Evolutionary conservation across 768 basidiomycete genomes (phyloP).

Genomic region (Suillus tomentosus): DNA sequence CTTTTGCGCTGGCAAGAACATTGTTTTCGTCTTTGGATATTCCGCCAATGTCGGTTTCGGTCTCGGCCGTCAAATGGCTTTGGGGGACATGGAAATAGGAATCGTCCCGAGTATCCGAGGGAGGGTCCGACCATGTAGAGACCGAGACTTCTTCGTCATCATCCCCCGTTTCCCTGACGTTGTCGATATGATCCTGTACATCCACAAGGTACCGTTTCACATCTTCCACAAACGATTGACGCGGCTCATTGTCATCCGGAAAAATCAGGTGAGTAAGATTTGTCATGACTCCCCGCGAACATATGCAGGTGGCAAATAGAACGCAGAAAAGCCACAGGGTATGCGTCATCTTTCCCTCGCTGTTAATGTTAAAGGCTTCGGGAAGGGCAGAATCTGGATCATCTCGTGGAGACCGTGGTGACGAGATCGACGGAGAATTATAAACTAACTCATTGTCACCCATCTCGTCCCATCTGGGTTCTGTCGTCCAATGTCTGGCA

Average conservation of each 20-base stretch:
- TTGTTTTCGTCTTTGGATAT: slow-evolving; percentile 1
- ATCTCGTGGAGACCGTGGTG: background rate
- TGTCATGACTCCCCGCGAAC: background rate
- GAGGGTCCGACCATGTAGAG: background rate
- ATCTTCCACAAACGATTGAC: slow-evolving; percentile 1
- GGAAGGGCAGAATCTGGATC: background rate
- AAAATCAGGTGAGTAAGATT: slow-evolving; percentile 14
- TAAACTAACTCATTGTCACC: slow-evolving; percentile 3
- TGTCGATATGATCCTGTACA: slow-evolving; percentile 16
- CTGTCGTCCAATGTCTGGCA: background rate
- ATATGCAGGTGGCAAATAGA: slow-evolving; percentile 25
- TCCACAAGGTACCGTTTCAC: slow-evolving; percentile 14
- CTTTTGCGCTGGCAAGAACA: background rate
- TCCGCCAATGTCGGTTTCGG: slow-evolving; percentile 1
- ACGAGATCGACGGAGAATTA: background rate
- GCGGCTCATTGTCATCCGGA: background rate
- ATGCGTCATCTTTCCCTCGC: slow-evolving; percentile 53
- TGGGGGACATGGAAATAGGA: background rate
- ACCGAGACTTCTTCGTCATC: slow-evolving; percentile 8
- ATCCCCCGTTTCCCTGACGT: slow-evolving; percentile 24
- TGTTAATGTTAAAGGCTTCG: slow-evolving; percentile 41
- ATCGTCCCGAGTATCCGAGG: slow-evolving; percentile 9
- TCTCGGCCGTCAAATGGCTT: background rate
- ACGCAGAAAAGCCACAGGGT: slow-evolving; percentile 50
- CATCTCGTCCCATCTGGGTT: slow-evolving; percentile 2